These are phyloP conservation scores for Pythium dissotocum DNA, from an alignment of 352 stramenopile genomes.

Conservation along the genomic window DNA sequence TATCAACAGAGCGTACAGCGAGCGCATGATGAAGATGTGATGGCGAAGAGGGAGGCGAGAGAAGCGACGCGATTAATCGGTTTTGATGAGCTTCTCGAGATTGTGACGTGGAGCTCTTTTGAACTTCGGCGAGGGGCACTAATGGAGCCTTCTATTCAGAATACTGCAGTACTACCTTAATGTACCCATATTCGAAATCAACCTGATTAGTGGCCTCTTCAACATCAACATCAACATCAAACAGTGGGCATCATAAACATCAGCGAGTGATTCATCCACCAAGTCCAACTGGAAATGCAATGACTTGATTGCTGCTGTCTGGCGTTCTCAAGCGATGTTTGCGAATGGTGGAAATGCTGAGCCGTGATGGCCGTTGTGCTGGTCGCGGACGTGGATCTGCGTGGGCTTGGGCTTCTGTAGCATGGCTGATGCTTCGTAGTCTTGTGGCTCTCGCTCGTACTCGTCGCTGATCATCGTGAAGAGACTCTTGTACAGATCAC, in stretches of 20 bases:
- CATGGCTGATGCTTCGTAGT: neutral
- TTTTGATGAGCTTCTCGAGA: neutral
- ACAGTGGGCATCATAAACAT: no score
- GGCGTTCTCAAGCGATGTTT: neutral
- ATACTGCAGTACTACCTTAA: neutral
- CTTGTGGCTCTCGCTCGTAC: conserved; percentile 44
- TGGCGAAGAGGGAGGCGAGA: neutral
- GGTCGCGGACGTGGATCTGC: neutral
- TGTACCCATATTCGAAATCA: neutral
- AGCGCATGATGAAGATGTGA: conserved; percentile 6
- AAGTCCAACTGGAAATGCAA: no score
- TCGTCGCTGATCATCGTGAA: conserved; percentile 66
- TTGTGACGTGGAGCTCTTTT: neutral
- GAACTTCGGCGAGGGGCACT: neutral
- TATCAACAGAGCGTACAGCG: conserved; percentile 7
- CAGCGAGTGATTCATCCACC: no score
- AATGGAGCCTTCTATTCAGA: neutral
- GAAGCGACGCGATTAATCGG: neutral
- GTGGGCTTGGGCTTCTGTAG: neutral
- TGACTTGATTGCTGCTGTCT: no score
- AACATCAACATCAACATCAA: no score
- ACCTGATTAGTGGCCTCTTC: no score
- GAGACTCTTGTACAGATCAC: conserved; percentile 65
- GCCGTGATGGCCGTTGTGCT: neutral
- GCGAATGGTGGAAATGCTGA: neutral